Percentiles rank a stretch among this genome's conserved stretches.
These are phyloP conservation scores for Neopestalotiopsis clavispora DNA, from an alignment of 2,329 filamentous ascomycete genomes.

Conservation along the genomic window DNA sequence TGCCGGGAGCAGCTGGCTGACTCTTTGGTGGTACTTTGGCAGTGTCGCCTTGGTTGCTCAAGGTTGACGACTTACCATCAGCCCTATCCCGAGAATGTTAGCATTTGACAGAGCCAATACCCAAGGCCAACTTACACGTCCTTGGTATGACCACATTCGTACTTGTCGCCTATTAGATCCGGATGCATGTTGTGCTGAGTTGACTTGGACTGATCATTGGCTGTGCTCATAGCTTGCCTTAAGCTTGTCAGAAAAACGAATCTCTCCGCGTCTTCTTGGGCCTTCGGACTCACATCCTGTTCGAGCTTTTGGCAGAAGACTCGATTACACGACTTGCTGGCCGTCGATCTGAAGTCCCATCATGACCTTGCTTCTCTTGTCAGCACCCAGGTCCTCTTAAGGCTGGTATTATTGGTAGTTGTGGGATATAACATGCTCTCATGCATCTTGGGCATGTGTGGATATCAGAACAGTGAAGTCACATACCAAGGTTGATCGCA, in stretches of 20 bases:
- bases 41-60: background rate
- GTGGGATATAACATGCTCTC: background rate
- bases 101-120: background rate
- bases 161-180: background rate
- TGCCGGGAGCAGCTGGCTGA: conserved; percentile 7
- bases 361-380: background rate
- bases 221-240: no score
- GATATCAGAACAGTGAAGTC: background rate
- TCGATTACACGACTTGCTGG: background rate
- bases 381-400: background rate
- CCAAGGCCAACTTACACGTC: background rate
- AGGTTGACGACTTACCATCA: background rate
- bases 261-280: background rate
- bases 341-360: conserved; percentile 9
- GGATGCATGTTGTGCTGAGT: background rate
- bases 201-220: background rate
- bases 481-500: background rate
- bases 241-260: background rate
- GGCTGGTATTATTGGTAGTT: background rate
- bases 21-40: background rate
- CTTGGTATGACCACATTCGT: conserved; percentile 4
- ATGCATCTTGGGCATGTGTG: background rate
- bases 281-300: background rate
- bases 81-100: background rate
- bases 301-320: background rate